Evolutionary conservation across 2,329 filamentous ascomycete genomes (phyloP), one percentile per base, ranked within the genome.

Genomic region (Xylaria sp.): DNA sequence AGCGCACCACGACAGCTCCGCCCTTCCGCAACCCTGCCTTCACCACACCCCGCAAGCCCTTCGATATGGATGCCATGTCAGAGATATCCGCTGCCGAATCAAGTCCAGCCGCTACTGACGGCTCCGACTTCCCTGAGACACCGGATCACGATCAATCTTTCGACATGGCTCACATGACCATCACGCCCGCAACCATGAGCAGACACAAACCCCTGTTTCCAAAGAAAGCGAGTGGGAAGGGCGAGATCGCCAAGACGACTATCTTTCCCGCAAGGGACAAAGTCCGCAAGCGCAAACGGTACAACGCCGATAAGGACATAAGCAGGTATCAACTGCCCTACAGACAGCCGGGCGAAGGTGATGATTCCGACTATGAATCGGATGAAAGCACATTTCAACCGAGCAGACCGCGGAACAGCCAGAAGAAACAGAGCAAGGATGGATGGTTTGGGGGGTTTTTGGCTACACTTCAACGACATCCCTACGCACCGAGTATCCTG

Each of bases 21-120:
- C 81, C 84, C 0, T 90, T 90, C 70, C 85, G 88, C 25, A 90
- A 90, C 71, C 86, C 88, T 0, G 85, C 88, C 2, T 91, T 91
- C 70, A 89, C 86, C 2, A 91, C 89, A 0, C 89, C 88, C 0
- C 85, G 89, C 57, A 87, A 85, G 66, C 83, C 85, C 0, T 81
- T 86, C 67, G 87, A 90, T 41, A 82, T 86, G 39, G 80, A 84
- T 18, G 75, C 81, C 2, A 78, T 86, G 57, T 88, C 87, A 3
- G 87, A 89, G 73, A 80, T 81, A 46, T 89, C 87, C 3, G 84
- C 84, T 32, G 83, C 84, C 50, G 89, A 91, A 69, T 86, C 87
- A 20, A 90, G 88, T 69, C 89, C 89, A 20, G 86, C 85, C 30
- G 79, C 81, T 74, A 89, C 86, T 52, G 88, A 90, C 72, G 81